phyloP scores from a whole-genome alignment of 1,139 yeast genomes.

The Diutina pseudorugosa region DNA sequence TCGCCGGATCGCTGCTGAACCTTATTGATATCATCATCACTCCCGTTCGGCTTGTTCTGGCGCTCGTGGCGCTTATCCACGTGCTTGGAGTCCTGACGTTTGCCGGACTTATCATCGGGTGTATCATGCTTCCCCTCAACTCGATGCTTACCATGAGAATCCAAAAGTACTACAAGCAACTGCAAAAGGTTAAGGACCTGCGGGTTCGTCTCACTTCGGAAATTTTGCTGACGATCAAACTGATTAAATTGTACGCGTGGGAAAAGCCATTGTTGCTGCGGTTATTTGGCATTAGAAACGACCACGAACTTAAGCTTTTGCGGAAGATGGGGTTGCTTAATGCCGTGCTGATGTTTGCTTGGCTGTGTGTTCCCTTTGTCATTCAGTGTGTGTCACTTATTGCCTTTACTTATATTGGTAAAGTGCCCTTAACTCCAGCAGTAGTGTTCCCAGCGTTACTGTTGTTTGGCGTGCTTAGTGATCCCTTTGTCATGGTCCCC shows the following conservation, averaged over 20 bases:
- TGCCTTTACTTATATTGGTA: not conserved
- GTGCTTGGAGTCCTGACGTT: conserved; percentile 52
- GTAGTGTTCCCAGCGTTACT: conserved; percentile 7
- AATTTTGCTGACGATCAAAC: conserved; percentile 49
- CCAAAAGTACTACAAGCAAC: conserved; percentile 38
- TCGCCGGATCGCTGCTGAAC: conserved; percentile 40
- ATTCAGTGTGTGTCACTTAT: not conserved
- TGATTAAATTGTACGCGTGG: conserved; percentile 67
- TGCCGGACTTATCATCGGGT: conserved; percentile 45
- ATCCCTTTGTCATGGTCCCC: conserved; percentile 3
- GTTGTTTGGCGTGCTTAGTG: not conserved
- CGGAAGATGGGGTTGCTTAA: conserved; percentile 10
- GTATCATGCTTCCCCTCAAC: conserved; percentile 48
- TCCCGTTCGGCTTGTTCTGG: conserved; percentile 44
- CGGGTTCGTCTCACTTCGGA: conserved; percentile 49
- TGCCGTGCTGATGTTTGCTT: conserved; percentile 3
- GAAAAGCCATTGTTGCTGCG: conserved; percentile 51
- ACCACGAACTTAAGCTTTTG: conserved; percentile 36
- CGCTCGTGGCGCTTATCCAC: conserved; percentile 42
- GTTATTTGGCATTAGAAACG: conserved; percentile 36
- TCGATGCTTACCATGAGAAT: conserved; percentile 34
- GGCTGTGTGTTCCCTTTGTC: conserved; percentile 1
- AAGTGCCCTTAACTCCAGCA: not conserved
- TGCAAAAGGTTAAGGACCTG: conserved; percentile 57
- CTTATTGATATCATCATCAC: conserved; percentile 45